These are phyloP conservation scores for Cladosporium sp. DNA, from an alignment of 2,329 filamentous ascomycete genomes.

Conservation along the genomic window DNA sequence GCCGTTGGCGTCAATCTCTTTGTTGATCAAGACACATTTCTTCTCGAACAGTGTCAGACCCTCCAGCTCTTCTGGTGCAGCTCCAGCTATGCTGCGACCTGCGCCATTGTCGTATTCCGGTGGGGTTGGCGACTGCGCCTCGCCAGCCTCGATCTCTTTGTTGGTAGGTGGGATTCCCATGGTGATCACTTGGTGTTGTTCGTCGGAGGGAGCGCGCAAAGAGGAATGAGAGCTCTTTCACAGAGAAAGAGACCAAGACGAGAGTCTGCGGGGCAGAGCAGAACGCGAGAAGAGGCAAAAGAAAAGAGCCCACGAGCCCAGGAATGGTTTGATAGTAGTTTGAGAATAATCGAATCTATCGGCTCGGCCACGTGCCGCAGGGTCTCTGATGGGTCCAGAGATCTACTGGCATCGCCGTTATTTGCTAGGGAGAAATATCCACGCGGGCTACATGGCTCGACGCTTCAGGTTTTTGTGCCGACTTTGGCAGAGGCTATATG, in stretches of 20 bases:
- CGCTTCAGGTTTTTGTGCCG: too few relatives aligned
- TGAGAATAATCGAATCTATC: neutral
- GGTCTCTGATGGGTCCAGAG: neutral
- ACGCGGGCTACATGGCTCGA: too few relatives aligned
- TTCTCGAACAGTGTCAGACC: constrained; percentile 38
- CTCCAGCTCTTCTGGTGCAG: constrained; percentile 20
- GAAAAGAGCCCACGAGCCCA: neutral
- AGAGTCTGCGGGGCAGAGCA: neutral
- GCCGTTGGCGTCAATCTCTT: constrained; percentile 49
- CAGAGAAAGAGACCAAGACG: neutral
- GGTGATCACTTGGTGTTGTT: neutral
- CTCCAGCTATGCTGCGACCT: neutral
- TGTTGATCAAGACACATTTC: constrained; percentile 42
- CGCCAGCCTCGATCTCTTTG: neutral
- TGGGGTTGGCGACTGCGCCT: constrained; percentile 2
- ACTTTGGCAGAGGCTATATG: too few relatives aligned
- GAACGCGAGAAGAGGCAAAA: neutral
- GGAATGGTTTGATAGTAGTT: neutral
- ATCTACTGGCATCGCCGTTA: too few relatives aligned
- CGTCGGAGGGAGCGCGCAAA: too few relatives aligned
- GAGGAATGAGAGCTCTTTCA: too few relatives aligned
- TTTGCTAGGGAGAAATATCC: too few relatives aligned
- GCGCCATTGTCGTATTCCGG: constrained; percentile 2
- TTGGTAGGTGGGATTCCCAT: constrained; percentile 3
- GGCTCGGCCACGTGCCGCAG: constrained; percentile 6